Evolutionary conservation across 2,329 filamentous ascomycete species (phyloP).

Genomic region (Pyrenophora tritici-repentis): DNA sequence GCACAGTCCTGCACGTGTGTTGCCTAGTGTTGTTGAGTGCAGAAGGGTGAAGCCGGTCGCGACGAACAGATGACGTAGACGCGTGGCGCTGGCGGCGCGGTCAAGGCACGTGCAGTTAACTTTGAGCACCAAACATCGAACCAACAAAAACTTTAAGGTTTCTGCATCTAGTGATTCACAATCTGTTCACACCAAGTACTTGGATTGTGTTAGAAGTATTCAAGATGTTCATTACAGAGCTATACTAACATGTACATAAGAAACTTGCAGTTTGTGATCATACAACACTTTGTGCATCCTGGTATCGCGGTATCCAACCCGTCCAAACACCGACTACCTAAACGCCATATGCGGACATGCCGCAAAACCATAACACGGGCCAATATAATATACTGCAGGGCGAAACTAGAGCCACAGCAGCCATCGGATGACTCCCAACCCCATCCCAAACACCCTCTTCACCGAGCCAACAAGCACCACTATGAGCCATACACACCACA

Average conservation of each 20-base stretch:
- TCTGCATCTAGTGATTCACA: not conserved
- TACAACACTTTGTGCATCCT: conserved; percentile 8
- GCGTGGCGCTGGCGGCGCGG: conserved; percentile 9
- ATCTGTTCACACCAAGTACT: too few relatives aligned
- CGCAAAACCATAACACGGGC: conserved; percentile 1
- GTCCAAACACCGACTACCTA: not conserved
- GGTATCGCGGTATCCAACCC: conserved; percentile 10
- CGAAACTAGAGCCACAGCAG: conserved; percentile 66
- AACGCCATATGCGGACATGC: conserved; percentile 5
- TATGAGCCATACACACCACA: conserved; percentile 94
- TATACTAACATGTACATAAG: not conserved
- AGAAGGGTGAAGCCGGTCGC: conserved; percentile 9
- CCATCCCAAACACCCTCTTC: conserved; percentile 64
- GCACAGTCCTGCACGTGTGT: conserved; percentile 4
- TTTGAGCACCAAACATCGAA: not conserved
- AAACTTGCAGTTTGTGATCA: not conserved
- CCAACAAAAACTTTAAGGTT: not conserved
- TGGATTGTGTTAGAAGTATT: not conserved
- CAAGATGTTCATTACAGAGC: conserved; percentile 3
- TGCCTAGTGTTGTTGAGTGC: conserved; percentile 5
- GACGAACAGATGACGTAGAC: conserved; percentile 19
- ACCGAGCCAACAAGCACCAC: conserved; percentile 76
- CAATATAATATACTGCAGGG: conserved; percentile 5
- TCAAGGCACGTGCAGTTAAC: conserved; percentile 13
- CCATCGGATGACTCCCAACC: conserved; percentile 71